Base-by-base conservation (phyloP, 1,284 basidiomycete genomes). In the Mycosarcoma maydis region DNA sequence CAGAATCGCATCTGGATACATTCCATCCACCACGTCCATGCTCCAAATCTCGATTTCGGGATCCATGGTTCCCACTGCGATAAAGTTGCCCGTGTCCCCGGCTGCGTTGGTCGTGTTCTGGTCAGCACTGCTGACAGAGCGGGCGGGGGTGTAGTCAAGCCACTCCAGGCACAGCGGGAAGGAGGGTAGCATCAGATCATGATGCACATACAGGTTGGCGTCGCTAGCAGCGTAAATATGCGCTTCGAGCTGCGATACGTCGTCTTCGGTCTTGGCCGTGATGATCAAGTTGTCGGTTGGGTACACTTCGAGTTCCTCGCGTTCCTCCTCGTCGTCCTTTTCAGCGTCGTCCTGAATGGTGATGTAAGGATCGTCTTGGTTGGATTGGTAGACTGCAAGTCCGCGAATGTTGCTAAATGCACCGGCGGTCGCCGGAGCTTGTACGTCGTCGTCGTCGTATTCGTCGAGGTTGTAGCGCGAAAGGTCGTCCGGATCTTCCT, bases 11-110 rank as follows among this genome's bases (percentile, higher is more conserved):
- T 91, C 88, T 0, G 96, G 96, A 81, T 96, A 98, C 85, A 98
- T 90, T 10, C 92, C 89, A 77, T 98, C 96, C 49, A 98, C 87
- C 22, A 90, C 86, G 81, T 98, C 94, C 70, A 98, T 87, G 38
- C 92, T 93, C 94, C 95, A 98, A 73, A 99, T 94, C 83, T 99
- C 96, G 74, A 99, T 98, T 78, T 95, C 93, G 14, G 95, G 95
- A 74, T 98, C 95, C 73, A 98, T 89, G 4, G 94, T 95, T 10
- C 94, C 95, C 14, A 98, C 94, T 2, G 96, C 96, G 71, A 99
- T 89, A 82, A 91, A 98, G 83, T 90, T 96, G 27, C 95, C 95
- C 60, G 87, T 86, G 53, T 84, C 81, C 39, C 64, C 50, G 24
- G 62, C 66, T 84, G 85, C 13, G 8, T 53, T 49, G 4, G 29